Evolutionary conservation across 2,329 filamentous ascomycete species (phyloP).

Genomic region (Mariannaea elegans): DNA sequence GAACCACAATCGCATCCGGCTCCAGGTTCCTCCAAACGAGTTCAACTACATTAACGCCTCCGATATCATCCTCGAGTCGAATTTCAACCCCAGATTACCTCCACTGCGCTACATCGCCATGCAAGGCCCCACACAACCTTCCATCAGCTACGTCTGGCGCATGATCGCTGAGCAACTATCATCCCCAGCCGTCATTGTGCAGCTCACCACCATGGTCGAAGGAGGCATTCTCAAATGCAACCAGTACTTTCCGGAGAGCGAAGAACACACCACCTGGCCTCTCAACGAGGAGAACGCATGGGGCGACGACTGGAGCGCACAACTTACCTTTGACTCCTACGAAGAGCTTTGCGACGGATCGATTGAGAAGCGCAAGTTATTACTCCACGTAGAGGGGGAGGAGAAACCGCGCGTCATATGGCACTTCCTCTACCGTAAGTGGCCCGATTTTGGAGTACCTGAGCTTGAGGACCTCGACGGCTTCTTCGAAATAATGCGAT

Average conservation of each 20-base stretch:
- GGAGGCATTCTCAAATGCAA: slow-evolving; percentile 82
- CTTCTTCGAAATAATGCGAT: slow-evolving; percentile 74
- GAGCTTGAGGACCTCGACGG: slow-evolving; percentile 71
- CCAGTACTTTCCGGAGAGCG: slow-evolving; percentile 79
- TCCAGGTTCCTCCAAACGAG: slow-evolving; percentile 77
- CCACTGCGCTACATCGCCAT: slow-evolving; percentile 84
- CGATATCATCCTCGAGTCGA: slow-evolving; percentile 66
- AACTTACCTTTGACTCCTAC: slow-evolving; percentile 72
- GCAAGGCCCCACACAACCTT: slow-evolving; percentile 84
- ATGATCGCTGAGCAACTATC: slow-evolving; percentile 86
- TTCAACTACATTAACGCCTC: slow-evolving; percentile 88
- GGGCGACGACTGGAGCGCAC: slow-evolving; percentile 72
- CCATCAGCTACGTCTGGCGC: slow-evolving; percentile 87
- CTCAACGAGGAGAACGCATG: slow-evolving; percentile 73
- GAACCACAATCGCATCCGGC: slow-evolving; percentile 83
- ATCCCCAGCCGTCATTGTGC: slow-evolving; percentile 84
- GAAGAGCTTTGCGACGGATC: slow-evolving; percentile 63
- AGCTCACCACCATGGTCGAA: slow-evolving; percentile 92
- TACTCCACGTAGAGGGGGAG: slow-evolving; percentile 60
- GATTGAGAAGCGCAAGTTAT: slow-evolving; percentile 79
- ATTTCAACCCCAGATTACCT: slow-evolving; percentile 48
- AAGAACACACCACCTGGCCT: slow-evolving; percentile 60
- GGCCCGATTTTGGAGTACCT: slow-evolving; percentile 92
- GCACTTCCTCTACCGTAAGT: slow-evolving; percentile 86
- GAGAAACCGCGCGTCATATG: slow-evolving; percentile 69